Base-by-base conservation (phyloP, 306 rosid genomes). In the Fragaria iinumae region DNA sequence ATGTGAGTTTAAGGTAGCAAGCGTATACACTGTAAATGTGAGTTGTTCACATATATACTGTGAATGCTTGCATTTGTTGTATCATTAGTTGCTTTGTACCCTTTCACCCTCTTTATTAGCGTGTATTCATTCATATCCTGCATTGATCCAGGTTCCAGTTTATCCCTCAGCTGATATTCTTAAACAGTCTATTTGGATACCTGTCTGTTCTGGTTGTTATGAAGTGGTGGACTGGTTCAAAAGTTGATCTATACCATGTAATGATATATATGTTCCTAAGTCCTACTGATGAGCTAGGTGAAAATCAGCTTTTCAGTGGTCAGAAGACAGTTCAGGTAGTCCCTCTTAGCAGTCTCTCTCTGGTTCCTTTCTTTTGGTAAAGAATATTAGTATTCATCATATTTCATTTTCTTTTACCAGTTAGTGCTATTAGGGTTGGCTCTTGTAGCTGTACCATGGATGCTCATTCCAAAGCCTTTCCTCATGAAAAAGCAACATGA, bases 201-300 rank as follows among this genome's bases (percentile, higher is more conserved):
- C 89, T 96, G 34, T 91, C 97, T 41, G 83, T 89, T 73, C 96
- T 92, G 69, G 85, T 96, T 76, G 78, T 96, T 81, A 48, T 89
- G 81, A 96, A 96, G 91, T 96, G 99, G 99, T 75, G 86, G 88
- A 96, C 93, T 76, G 99, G 99, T 71, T 96, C 99, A 78, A 80
- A 92, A 75, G 93, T 93, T 49, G 99, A 96, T 83, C 83, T 96
- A 80, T 96, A 96, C 88, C 99, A 96, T 44, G 78, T 89, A 84
- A 80, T 96, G 99, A 96, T 96, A 84, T 92, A 96, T 89, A 96
- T 96, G 99, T 96, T 96, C 86, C 87, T 92, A 14, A 83, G 99
- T 83, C 99, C 99, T 4, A 86, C 91, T 2, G 98, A 91, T 47
- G 99, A 96, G 50, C 79, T 92, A 72, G 99, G 96, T 32, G 98